A percentile compares a stretch with the other conserved stretches of the same genome.
Evolutionary conservation across 352 stramenopile species (phyloP).

Genomic region (Saprolegnia diclina): DNA sequence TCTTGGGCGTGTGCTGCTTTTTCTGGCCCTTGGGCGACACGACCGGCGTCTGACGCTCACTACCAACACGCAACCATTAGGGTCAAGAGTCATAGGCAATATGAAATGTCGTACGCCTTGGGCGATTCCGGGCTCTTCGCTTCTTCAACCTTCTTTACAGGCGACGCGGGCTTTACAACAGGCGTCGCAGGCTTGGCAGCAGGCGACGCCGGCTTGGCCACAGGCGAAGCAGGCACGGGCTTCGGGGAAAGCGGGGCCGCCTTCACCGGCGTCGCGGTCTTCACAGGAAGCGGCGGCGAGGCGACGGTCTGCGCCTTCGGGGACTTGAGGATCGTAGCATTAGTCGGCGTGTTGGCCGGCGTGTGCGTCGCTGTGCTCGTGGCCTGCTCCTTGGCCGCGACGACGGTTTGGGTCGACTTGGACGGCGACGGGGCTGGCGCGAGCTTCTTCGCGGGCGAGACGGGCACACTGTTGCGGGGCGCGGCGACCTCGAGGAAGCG

Average conservation of each 20-base stretch:
- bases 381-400: conserved; percentile 31
- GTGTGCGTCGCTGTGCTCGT: conserved; percentile 16
- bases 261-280: conserved; percentile 35
- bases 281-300: conserved; percentile 12
- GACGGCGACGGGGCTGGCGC: conserved; percentile 26
- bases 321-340: conserved; percentile 28
- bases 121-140: conserved; percentile 1
- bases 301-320: conserved; percentile 27
- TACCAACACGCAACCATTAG: not conserved
- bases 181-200: conserved; percentile 14
- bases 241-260: conserved; percentile 28
- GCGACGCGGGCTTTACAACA: not conserved
- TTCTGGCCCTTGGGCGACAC: conserved; percentile 17
- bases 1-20: conserved; percentile 13
- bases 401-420: conserved; percentile 30
- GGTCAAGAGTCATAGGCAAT: not conserved
- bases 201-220: conserved; percentile 19
- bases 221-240: conserved; percentile 31
- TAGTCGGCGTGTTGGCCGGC: conserved; percentile 28
- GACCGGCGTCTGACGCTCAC: conserved; percentile 5
- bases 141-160: conserved; percentile 32
- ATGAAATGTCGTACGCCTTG: conserved; percentile 10
- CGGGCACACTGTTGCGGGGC: not conserved
- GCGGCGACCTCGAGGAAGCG: conserved; percentile 71
- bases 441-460: conserved; percentile 22